phyloP scores from a whole-genome alignment of 352 stramenopile genomes.

The Pythium volutum region DNA sequence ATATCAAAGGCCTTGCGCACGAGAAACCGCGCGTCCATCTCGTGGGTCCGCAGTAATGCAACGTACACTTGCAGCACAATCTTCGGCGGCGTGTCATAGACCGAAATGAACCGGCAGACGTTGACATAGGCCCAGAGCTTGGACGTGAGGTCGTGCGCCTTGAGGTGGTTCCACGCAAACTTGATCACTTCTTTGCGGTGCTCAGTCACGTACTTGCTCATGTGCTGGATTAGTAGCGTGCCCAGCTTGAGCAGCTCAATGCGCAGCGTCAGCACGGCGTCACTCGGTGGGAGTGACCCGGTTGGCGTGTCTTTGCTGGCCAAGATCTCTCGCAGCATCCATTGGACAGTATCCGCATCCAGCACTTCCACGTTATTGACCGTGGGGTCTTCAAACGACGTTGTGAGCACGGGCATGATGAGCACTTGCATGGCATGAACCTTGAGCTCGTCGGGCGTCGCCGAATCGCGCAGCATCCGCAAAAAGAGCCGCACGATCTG shows the following conservation, averaged over 20 bases:
- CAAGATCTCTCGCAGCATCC: conserved; percentile 87
- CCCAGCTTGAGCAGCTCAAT: conserved; percentile 94
- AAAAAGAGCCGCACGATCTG: conserved; percentile 90
- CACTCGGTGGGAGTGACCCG: conserved; percentile 26
- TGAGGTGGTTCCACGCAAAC: conserved; percentile 97
- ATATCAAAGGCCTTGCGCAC: conserved; percentile 95
- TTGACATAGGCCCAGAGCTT: conserved; percentile 98
- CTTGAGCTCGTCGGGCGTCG: conserved; percentile 87
- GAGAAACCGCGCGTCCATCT: conserved; percentile 93
- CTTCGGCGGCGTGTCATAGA: conserved; percentile 95
- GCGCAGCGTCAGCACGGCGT: conserved; percentile 73
- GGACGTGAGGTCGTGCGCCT: conserved; percentile 91
- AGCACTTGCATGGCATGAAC: conserved; percentile 91
- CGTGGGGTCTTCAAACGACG: conserved; percentile 77
- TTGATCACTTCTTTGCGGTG: conserved; percentile 98
- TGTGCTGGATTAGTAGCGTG: conserved; percentile 95
- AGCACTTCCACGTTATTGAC: conserved; percentile 84
- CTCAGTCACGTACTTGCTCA: conserved; percentile 90
- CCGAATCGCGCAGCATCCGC: conserved; percentile 63
- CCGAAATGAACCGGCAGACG: conserved; percentile 95
- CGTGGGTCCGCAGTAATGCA: conserved; percentile 92
- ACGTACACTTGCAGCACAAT: conserved; percentile 97
- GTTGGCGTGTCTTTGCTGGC: conserved; percentile 63
- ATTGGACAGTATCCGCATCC: conserved; percentile 83
- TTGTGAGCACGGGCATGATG: conserved; percentile 91